Evolutionary conservation across 2,329 filamentous ascomycete species (phyloP), one percentile per base, ranked within the genome.

Genomic region (Neurospora crassa): DNA sequence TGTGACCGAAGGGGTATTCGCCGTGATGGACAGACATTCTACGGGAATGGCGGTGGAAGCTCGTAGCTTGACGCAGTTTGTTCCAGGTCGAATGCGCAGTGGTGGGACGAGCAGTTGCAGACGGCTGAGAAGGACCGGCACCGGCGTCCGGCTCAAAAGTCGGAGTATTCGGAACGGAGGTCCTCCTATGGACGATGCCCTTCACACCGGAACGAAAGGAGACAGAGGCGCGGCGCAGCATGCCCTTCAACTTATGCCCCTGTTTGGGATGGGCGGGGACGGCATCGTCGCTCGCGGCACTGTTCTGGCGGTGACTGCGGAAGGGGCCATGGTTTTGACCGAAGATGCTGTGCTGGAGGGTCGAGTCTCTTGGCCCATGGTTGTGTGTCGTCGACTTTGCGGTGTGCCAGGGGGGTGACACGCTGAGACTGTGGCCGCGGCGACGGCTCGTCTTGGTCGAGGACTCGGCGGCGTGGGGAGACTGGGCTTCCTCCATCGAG

Each of bases 201-300:
- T 85, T 77, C 34, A 78, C 75, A 2, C 76, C 76, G 1, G 74
- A 80, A 68, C 81, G 84, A 69, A 89, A 76, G 10, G 85, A 87
- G 69, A 87, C 76, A 3, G 87, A 89, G 0, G 87, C 87, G 11
- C 87, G 82, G 34, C 87, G 84, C 68, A 89, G 81, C 73, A 84
- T 86, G 68, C 84, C 83, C 76, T 84, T 86, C 71, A 89, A 77
- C 53, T 63, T 63, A 29, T 63, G 53, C 18, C 53, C 24, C 53
- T 63, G 53, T 1, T 63, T 63, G 67, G 79, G 74, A 71, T 73
- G 67, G 68, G 77, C 73, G 72, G 79, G 76, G 24, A 63, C 24
- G 8, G 53, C 34, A 10, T 71, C 76, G 75, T 68, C 79, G 73
- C 59, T 74, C 74, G 20, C 72, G 72, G 24, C 76, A 40, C 68